Evolutionary conservation across 1,139 yeast genomes (phyloP).

Genomic region (Yamadazyma siamensis): DNA sequence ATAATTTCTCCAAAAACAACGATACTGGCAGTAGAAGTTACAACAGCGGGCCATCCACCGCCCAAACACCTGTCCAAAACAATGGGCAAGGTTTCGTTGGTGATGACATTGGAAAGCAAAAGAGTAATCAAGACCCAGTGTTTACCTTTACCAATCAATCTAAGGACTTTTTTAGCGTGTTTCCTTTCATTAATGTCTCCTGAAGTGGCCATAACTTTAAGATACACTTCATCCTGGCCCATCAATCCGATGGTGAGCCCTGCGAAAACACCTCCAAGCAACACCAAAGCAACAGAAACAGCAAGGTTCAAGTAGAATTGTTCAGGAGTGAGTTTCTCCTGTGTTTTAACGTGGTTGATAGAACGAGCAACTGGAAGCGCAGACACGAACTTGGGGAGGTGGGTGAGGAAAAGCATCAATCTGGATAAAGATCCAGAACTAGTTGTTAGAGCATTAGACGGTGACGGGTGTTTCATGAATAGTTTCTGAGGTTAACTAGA

Average conservation of each 20-base stretch:
- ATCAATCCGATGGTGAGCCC: slow-evolving; percentile 91
- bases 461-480: slow-evolving; percentile 7
- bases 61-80: slow-evolving; percentile 90
- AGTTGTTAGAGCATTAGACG: slow-evolving; percentile 2
- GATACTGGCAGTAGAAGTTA: slow-evolving; percentile 85
- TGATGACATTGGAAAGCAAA: slow-evolving; percentile 81
- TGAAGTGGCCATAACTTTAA: slow-evolving; percentile 64
- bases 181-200: slow-evolving; percentile 60
- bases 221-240: slow-evolving; percentile 96
- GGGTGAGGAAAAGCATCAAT: slow-evolving; percentile 18
- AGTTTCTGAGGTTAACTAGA: too few species aligned
- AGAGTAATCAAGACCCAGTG: slow-evolving; percentile 98
- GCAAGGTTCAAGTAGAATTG: slow-evolving; percentile 54
- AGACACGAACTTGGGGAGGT: slow-evolving; percentile 23
- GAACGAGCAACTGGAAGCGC: slow-evolving; percentile 23
- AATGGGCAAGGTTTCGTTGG: slow-evolving; percentile 93
- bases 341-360: slow-evolving; percentile 15
- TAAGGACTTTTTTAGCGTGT: slow-evolving; percentile 72
- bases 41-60: slow-evolving; percentile 98
- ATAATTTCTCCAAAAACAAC: slow-evolving; percentile 96
- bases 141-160: slow-evolving; percentile 75
- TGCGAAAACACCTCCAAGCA: slow-evolving; percentile 94
- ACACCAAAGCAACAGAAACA: slow-evolving; percentile 65
- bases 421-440: slow-evolving; percentile 9
- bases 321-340: slow-evolving; percentile 28